Conservation (phyloP, 768 basidiomycete species). For the Termitomyces sp. region DNA sequence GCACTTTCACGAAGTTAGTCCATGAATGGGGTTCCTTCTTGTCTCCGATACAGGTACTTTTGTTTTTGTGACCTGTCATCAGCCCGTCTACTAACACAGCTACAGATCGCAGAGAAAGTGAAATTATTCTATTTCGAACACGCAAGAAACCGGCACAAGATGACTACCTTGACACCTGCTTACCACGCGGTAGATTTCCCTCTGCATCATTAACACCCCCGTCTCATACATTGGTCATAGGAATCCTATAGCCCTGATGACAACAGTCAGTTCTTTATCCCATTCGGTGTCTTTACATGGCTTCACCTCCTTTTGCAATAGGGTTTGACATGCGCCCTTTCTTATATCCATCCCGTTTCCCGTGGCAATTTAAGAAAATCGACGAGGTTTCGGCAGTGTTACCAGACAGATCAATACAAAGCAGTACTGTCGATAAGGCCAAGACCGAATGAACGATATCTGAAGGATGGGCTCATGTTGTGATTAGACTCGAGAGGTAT, state of each 20-base stretch:
- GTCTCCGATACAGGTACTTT: conserved; percentile 72
- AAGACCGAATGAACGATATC: conserved; percentile 38
- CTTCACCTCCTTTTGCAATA: conserved; percentile 24
- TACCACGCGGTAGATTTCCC: conserved; percentile 78
- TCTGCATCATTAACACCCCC: neutral
- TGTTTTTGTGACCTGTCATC: neutral
- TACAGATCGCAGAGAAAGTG: conserved; percentile 92
- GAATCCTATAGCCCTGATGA: conserved; percentile 97
- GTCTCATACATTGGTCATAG: conserved; percentile 30
- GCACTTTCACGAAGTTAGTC: conserved; percentile 92
- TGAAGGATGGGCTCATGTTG: conserved; percentile 12
- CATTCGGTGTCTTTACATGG: conserved; percentile 1
- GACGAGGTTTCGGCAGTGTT: conserved; percentile 76
- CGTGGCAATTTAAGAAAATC: conserved; percentile 96
- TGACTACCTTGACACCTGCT: conserved; percentile 92
- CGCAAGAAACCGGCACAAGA: conserved; percentile 96
- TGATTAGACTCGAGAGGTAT: conserved; percentile 10
- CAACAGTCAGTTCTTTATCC: conserved; percentile 58
- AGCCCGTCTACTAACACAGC: neutral
- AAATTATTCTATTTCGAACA: conserved; percentile 97
- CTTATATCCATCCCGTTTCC: conserved; percentile 91
- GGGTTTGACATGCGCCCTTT: conserved; percentile 96
- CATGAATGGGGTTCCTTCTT: conserved; percentile 89
- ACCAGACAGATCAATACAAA: conserved; percentile 58
- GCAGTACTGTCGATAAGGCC: conserved; percentile 29